These are phyloP conservation scores for Aureobasidium sp. DNA, from an alignment of 2,329 filamentous ascomycete genomes.

Conservation along the genomic window DNA sequence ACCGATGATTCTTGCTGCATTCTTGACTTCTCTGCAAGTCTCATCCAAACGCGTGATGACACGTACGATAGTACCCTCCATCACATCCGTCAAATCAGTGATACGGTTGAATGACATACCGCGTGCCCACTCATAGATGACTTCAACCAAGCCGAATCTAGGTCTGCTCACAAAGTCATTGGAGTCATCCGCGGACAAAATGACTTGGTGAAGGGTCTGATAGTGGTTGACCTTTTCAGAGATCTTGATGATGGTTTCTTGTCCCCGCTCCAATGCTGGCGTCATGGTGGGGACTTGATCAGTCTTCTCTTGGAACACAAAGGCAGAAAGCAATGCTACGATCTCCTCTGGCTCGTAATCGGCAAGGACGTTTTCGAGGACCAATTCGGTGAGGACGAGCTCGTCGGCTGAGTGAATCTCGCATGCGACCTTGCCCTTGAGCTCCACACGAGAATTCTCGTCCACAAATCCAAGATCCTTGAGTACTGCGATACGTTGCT, in stretches of 20 bases:
- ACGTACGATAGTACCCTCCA: conserved; percentile 94
- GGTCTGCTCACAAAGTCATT: conserved; percentile 86
- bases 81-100: conserved; percentile 87
- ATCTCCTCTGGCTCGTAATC: conserved; percentile 96
- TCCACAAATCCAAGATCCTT: conserved; percentile 92
- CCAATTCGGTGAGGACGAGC: conserved; percentile 88
- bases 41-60: conserved; percentile 92
- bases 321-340: conserved; percentile 83
- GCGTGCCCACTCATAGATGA: conserved; percentile 96
- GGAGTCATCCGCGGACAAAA: conserved; percentile 79
- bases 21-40: conserved; percentile 95
- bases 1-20: conserved; percentile 88
- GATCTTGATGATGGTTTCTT: conserved; percentile 79
- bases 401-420: conserved; percentile 97
- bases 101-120: conserved; percentile 99
- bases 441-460: conserved; percentile 73
- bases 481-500: conserved; percentile 86
- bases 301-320: conserved; percentile 98
- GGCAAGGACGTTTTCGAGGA: conserved; percentile 92
- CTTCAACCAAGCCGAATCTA: conserved; percentile 89
- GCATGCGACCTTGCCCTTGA: conserved; percentile 97
- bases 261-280: conserved; percentile 71
- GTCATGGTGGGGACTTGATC: conserved; percentile 73
- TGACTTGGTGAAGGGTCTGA: conserved; percentile 86
- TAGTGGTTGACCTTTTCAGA: conserved; percentile 87